phyloP scores from a whole-genome alignment of 495 filamentous ascomycete genomes.

The Recurvomyces mirabilis region DNA sequence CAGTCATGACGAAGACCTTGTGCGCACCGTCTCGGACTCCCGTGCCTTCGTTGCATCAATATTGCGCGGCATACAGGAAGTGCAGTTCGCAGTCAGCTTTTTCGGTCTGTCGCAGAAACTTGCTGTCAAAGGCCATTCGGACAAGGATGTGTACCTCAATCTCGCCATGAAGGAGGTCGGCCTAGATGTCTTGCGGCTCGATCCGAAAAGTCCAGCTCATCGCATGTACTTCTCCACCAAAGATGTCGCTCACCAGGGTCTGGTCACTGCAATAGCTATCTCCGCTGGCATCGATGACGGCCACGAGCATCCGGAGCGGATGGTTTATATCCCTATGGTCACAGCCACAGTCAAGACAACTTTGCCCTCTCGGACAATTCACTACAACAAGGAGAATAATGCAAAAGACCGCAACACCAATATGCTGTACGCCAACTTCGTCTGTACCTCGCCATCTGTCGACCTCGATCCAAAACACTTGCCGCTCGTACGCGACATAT shows the following conservation, averaged over 20 bases:
- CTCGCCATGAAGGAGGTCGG: conserved; percentile 92
- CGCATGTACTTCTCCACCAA: conserved; percentile 96
- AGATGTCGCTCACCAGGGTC: conserved; percentile 89
- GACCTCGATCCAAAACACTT: conserved; percentile 92
- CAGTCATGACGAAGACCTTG: conserved; percentile 60
- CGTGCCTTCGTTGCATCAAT: conserved; percentile 87
- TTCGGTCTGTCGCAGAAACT: conserved; percentile 74
- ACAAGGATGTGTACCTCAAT: conserved; percentile 63
- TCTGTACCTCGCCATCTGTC: conserved; percentile 88
- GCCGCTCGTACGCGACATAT: conserved; percentile 69
- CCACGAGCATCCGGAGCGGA: conserved; percentile 66
- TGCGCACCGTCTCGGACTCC: conserved; percentile 81
- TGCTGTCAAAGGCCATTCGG: conserved; percentile 50
- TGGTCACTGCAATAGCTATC: conserved; percentile 83
- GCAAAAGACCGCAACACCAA: conserved; percentile 87
- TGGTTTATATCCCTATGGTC: conserved; percentile 94
- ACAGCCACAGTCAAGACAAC: conserved; percentile 93
- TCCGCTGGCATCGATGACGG: conserved; percentile 86
- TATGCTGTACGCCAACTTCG: conserved; percentile 88
- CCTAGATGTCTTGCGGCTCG: conserved; percentile 83
- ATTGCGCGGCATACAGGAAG: conserved; percentile 83
- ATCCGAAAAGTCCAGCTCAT: conserved; percentile 87
- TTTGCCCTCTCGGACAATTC: conserved; percentile 85
- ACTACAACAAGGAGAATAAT: conserved; percentile 54
- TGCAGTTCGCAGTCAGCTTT: conserved; percentile 92